These are phyloP conservation scores for Thozetella sp. DNA, from an alignment of 495 filamentous ascomycete genomes.

Conservation along the genomic window DNA sequence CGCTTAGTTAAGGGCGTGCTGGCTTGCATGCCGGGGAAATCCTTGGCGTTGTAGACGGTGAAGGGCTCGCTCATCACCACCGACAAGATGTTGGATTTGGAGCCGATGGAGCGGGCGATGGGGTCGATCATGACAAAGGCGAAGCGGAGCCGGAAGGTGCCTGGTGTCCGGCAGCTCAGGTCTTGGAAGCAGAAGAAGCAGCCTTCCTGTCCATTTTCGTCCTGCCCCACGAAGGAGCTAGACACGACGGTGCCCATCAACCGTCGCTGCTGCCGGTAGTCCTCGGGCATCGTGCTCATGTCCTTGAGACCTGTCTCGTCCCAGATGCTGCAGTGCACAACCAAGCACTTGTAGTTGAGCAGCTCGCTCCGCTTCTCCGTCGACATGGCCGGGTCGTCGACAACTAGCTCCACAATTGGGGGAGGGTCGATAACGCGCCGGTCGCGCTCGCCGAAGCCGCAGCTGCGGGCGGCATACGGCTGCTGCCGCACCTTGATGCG, in stretches of 20 bases:
- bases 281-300: constrained; percentile 59
- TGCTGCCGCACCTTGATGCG: constrained; percentile 83
- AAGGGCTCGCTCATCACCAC: constrained; percentile 77
- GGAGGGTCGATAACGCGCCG: constrained; percentile 93
- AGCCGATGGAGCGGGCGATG: constrained; percentile 40
- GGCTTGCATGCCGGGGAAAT: constrained; percentile 91
- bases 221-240: constrained; percentile 69
- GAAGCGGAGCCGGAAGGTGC: constrained; percentile 80
- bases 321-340: constrained; percentile 83
- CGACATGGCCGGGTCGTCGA: constrained; percentile 63
- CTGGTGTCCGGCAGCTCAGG: constrained; percentile 86
- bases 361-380: constrained; percentile 55
- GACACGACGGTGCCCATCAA: constrained; percentile 81
- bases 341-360: constrained; percentile 73
- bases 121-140: constrained; percentile 81
- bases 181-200: constrained; percentile 97
- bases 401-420: constrained; percentile 85
- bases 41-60: constrained; percentile 91
- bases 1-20: constrained; percentile 69
- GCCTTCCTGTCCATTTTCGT: constrained; percentile 67
- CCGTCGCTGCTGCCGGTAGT: constrained; percentile 63
- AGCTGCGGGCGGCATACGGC: constrained; percentile 85
- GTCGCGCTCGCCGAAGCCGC: constrained; percentile 92
- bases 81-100: constrained; percentile 63
- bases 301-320: constrained; percentile 61